Percentiles rank a stretch among this genome's conserved stretches.
These are phyloP conservation scores for Leucocoprinus sp. DNA, from an alignment of 768 basidiomycete genomes.

Conservation along the genomic window DNA sequence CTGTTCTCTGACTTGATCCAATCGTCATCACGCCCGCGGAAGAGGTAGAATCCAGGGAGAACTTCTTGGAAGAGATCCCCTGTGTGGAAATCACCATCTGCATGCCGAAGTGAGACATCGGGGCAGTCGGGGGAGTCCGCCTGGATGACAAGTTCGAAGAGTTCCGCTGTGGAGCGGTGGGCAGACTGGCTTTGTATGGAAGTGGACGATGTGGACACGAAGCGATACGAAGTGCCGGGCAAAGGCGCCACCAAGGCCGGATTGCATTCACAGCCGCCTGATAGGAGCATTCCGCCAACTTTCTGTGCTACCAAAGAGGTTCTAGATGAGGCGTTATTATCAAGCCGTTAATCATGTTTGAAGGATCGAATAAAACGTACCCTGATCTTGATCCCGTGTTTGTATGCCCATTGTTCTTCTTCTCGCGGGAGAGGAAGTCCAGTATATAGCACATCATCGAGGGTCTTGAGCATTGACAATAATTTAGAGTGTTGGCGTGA, in stretches of 20 bases:
- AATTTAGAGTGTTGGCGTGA: constrained; percentile 54
- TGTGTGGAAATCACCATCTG: constrained; percentile 71
- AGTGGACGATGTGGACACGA: constrained; percentile 37
- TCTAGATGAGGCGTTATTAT: constrained; percentile 34
- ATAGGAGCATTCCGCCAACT: constrained; percentile 64
- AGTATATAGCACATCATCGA: constrained; percentile 60
- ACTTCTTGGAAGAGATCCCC: constrained; percentile 74
- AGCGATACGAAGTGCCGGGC: constrained; percentile 60
- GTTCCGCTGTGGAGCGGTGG: constrained; percentile 45
- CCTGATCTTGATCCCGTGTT: constrained; percentile 53
- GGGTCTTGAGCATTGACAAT: constrained; percentile 41
- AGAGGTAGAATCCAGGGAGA: constrained; percentile 48
- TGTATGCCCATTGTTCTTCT: constrained; percentile 64
- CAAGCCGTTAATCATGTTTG: constrained; percentile 11
- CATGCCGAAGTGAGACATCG: constrained; percentile 41
- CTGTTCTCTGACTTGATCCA: constrained; percentile 82
- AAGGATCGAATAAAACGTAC: constrained; percentile 31
- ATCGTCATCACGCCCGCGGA: constrained; percentile 70
- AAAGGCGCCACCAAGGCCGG: constrained; percentile 47
- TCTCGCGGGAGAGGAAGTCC: constrained; percentile 59
- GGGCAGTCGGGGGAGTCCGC: constrained; percentile 66
- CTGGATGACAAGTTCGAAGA: constrained; percentile 66
- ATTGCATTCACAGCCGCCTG: constrained; percentile 45
- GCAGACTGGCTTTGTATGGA: constrained; percentile 32
- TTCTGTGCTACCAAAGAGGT: constrained; percentile 80